Base-by-base conservation (phyloP, 2,329 filamentous ascomycete species). In the Curvularia sp. region DNA sequence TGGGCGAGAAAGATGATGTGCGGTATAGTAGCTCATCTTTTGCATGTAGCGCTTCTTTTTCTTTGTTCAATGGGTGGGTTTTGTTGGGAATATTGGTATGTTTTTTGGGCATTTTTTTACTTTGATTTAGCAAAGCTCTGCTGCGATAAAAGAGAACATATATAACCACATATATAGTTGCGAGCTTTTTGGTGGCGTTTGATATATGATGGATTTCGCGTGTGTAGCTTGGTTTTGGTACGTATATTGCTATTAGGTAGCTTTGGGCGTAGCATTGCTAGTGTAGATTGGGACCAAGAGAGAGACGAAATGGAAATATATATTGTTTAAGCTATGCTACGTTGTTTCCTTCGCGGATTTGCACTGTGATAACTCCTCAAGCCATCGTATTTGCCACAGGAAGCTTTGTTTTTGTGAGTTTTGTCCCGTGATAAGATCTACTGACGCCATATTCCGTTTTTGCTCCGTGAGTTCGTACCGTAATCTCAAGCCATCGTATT, bases 161-260 rank as follows among this genome's bases (percentile, higher is more conserved):
- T 8, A 39, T 28, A 39, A 24, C 22, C 4, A 24, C 2, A 24
- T 24, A 18, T 18, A 18, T 18, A 18, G 18, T 18, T 18, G 1
- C 22, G 47, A 49, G 47, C 47, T 39, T 28, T 28, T 28, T 35
- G 15, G 28, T 28, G 47, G 47, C 22, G 33, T 49, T 49, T 22
- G 30, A 12, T 31, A 20, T n/a, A 49, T 49, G 15, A 38, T n/a
- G 47, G 33, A 20, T 20, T 8, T 24, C 15, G 47, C 8, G 47
- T 49, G 47, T 38, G 47, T 15, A 35, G 15, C 47, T 28, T n/a
- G 5, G 12, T 13, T n/a, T 13, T 35, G 20, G 18, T 33, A 24
- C 22, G 22, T 24, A 24, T 6, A 4, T 10, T 38, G n/a, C 28
- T 18, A 49, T 49, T 28, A 49, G 47, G 22, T 26, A 49, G 47